Conservation (phyloP, 306 rosid species). For the Prunus salicina region DNA sequence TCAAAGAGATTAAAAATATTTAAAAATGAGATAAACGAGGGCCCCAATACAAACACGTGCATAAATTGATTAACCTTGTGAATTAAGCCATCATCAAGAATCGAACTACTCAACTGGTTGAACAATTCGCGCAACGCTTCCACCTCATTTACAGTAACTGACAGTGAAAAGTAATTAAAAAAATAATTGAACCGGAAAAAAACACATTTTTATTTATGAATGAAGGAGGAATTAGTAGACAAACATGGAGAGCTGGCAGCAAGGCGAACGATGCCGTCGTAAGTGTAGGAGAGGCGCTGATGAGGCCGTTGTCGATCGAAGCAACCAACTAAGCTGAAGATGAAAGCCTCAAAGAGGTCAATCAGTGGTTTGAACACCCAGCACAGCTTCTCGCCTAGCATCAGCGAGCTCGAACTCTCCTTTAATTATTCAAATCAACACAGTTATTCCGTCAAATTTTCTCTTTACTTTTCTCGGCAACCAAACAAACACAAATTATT, state of each 20-base stretch:
- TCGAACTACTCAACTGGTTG: slow-evolving; percentile 61
- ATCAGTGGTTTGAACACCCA: slow-evolving; percentile 40
- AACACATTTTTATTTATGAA: neutral
- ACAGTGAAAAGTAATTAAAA: neutral
- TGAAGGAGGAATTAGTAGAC: neutral
- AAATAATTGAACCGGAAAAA: neutral
- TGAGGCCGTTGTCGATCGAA: slow-evolving; percentile 20
- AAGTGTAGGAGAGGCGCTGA: slow-evolving; percentile 16
- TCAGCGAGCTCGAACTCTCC: slow-evolving; percentile 38
- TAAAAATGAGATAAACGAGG: no score
- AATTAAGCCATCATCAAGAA: slow-evolving; percentile 61
- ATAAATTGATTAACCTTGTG: slow-evolving; percentile 48
- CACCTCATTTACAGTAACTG: slow-evolving; percentile 69
- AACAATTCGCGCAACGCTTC: slow-evolving; percentile 69
- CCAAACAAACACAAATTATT: neutral
- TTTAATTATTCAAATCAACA: neutral
- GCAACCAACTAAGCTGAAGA: slow-evolving; percentile 44
- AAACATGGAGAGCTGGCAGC: slow-evolving; percentile 55
- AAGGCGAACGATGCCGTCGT: slow-evolving; percentile 45
- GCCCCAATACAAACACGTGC: neutral
- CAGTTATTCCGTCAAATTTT: neutral
- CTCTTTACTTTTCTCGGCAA: neutral
- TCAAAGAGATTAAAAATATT: neutral
- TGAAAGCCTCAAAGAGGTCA: slow-evolving; percentile 36
- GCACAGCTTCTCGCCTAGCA: slow-evolving; percentile 42